A percentile compares a stretch with the other conserved stretches of the same genome.
Evolutionary conservation across 345 rosid species (phyloP).

Genomic region (Clausena lansium): DNA sequence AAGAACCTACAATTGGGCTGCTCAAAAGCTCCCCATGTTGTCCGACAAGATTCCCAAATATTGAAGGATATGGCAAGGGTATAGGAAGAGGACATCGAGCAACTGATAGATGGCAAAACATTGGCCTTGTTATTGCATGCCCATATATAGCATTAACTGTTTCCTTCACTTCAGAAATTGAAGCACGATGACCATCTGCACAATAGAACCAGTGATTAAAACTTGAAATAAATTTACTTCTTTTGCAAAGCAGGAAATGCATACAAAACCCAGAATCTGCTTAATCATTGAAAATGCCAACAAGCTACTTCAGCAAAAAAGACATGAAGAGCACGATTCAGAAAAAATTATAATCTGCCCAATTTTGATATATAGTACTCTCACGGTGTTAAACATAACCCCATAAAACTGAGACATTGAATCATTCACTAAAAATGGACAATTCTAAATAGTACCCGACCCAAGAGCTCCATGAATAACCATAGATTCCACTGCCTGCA

Average conservation of each 20-base stretch:
- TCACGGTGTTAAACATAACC: neutral
- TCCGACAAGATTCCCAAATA: conserved; percentile 65
- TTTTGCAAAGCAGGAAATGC: neutral
- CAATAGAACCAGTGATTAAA: neutral
- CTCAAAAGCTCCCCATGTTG: conserved; percentile 68
- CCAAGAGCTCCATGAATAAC: conserved; percentile 66
- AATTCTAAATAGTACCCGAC: conserved; percentile 38
- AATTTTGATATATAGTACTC: neutral
- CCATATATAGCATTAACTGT: conserved; percentile 48
- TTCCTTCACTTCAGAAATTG: conserved; percentile 64
- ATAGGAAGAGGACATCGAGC: conserved; percentile 79
- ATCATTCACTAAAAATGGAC: neutral
- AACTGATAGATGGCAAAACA: conserved; percentile 67
- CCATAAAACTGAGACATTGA: neutral
- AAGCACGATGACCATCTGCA: conserved; percentile 50
- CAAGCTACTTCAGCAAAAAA: neutral
- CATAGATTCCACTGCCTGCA: conserved; percentile 62
- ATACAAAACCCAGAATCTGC: neutral
- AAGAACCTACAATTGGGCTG: conserved; percentile 42
- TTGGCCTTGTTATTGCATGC: conserved; percentile 39
- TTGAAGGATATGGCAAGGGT: conserved; percentile 92
- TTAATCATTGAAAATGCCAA: neutral
- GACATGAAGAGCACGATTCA: neutral
- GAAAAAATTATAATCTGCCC: neutral
- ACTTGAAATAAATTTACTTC: neutral